Conservation (phyloP, 352 stramenopile species). For the Phytophthora pini region DNA sequence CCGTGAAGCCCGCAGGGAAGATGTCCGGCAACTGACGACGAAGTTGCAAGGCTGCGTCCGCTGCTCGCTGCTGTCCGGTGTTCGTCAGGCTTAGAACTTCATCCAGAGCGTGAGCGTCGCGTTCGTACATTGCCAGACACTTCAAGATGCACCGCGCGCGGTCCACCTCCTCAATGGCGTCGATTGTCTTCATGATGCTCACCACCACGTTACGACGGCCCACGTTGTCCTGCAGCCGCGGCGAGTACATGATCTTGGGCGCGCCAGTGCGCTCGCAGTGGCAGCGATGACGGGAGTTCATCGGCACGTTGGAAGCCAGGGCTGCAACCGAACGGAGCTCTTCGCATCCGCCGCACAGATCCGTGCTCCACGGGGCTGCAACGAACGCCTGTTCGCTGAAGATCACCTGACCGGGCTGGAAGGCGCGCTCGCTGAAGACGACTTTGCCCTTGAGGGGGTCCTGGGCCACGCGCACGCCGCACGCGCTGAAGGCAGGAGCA, state of each 20-base stretch:
- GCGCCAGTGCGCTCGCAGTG: constrained; percentile 40
- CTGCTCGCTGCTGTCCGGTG: constrained; percentile 48
- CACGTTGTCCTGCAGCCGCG: constrained; percentile 47
- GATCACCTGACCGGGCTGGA: constrained; percentile 70
- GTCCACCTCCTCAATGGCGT: constrained; percentile 76
- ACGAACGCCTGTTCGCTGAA: constrained; percentile 83
- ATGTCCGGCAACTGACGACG: constrained; percentile 57
- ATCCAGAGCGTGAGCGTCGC: constrained; percentile 49
- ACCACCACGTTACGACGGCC: constrained; percentile 62
- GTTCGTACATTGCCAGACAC: constrained; percentile 67
- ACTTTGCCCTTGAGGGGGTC: constrained; percentile 66
- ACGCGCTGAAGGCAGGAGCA: constrained; percentile 55
- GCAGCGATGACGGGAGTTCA: constrained; percentile 37
- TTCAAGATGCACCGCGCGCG: constrained; percentile 75
- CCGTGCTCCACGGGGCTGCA: constrained; percentile 69
- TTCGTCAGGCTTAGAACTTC: constrained; percentile 56
- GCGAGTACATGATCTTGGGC: constrained; percentile 51
- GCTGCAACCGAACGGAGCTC: constrained; percentile 42
- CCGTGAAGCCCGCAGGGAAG: constrained; percentile 58
- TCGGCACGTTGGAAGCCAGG: constrained; percentile 11
- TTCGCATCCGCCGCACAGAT: constrained; percentile 65
- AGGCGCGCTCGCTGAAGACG: constrained; percentile 58
- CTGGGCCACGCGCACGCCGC: constrained; percentile 61
- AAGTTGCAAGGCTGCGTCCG: constrained; percentile 49
- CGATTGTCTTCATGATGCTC: constrained; percentile 56